phyloP scores from a whole-genome alignment of 208 protist species.

The Wallacemonas sp. region DNA sequence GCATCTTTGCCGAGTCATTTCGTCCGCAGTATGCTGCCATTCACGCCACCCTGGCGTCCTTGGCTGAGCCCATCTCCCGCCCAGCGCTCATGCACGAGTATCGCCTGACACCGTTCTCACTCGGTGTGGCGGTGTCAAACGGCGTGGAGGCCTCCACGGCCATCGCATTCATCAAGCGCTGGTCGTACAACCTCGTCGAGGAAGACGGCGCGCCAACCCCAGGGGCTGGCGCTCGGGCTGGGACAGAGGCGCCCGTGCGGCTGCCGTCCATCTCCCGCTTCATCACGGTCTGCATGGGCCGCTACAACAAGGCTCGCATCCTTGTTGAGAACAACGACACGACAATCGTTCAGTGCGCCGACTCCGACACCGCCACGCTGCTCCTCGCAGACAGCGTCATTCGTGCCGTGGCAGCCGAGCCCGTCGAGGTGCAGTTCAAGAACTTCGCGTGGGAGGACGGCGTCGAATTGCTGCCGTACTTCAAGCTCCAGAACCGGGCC shows the following conservation, averaged over 20 bases:
- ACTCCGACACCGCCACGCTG: conserved; percentile 43
- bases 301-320: conserved; percentile 80
- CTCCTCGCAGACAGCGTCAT: conserved; percentile 60
- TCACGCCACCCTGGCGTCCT: conserved; percentile 42
- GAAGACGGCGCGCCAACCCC: background rate
- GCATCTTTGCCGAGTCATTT: conserved; percentile 77
- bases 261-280: conserved; percentile 28
- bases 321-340: conserved; percentile 55
- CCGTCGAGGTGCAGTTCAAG: conserved; percentile 32
- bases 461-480: conserved; percentile 25
- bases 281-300: conserved; percentile 68
- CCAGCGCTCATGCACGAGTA: conserved; percentile 98
- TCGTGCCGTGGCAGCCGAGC: conserved; percentile 41
- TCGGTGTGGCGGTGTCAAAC: conserved; percentile 96
- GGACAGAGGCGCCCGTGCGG: background rate
- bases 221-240: no score
- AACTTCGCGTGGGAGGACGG: conserved; percentile 27
- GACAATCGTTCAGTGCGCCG: conserved; percentile 71
- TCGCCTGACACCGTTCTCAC: conserved; percentile 95
- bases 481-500: conserved; percentile 59
- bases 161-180: conserved; percentile 72
- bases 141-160: conserved; percentile 92
- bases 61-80: conserved; percentile 96
- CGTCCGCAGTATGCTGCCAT: conserved; percentile 48
- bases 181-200: conserved; percentile 76